A percentile compares a stretch with the other conserved stretches of the same genome.
phyloP scores from a whole-genome alignment of 2,329 filamentous ascomycete genomes.

The Emydomyces testavorans region DNA sequence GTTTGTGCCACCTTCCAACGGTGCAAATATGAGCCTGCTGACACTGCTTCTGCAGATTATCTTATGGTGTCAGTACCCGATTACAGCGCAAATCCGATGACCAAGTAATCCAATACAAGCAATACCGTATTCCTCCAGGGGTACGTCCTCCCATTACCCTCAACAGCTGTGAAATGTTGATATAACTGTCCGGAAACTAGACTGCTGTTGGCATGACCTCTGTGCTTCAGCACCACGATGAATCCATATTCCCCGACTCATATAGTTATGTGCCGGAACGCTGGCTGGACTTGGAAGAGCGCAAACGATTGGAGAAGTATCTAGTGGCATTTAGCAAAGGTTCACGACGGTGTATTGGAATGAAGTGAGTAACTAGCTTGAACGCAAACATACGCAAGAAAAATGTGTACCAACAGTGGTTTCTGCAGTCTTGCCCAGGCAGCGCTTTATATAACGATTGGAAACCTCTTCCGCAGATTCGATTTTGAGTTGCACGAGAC shows the following conservation, averaged over 20 bases:
- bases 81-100: slow-evolving; percentile 17
- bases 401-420: neutral
- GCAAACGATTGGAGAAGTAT: slow-evolving; percentile 18
- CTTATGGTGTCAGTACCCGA: slow-evolving; percentile 17
- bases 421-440: slow-evolving; percentile 15
- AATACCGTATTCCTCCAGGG: slow-evolving; percentile 17
- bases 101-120: slow-evolving; percentile 12
- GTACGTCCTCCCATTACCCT: slow-evolving; percentile 15
- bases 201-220: slow-evolving; percentile 20
- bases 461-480: slow-evolving; percentile 13
- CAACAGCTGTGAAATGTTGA: no score
- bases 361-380: slow-evolving; percentile 16
- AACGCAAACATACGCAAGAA: neutral
- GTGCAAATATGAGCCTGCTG: neutral
- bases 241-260: slow-evolving; percentile 19
- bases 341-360: slow-evolving; percentile 17
- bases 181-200: no score
- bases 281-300: slow-evolving; percentile 17
- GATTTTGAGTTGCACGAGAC: slow-evolving; percentile 15
- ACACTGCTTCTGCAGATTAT: slow-evolving; percentile 12
- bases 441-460: slow-evolving; percentile 13
- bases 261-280: slow-evolving; percentile 18
- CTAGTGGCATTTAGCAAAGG: slow-evolving; percentile 20
- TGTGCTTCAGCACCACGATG: slow-evolving; percentile 19
- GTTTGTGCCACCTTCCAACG: neutral